Base-by-base conservation (phyloP, 2,329 filamentous ascomycete genomes). In the Hansfordia pulvinata region DNA sequence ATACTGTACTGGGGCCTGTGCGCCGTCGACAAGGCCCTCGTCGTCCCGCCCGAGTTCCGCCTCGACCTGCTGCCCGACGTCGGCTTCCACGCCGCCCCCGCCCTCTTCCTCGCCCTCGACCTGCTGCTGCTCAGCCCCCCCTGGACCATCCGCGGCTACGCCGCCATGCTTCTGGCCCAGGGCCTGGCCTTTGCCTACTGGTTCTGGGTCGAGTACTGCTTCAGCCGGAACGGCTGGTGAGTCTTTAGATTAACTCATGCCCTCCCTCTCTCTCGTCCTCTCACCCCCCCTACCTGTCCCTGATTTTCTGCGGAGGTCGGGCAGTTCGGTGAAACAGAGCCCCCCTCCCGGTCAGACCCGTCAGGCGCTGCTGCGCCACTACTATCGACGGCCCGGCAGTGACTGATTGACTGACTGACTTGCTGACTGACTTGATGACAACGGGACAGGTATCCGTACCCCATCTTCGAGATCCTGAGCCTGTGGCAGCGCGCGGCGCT, bases 161-260 rank as follows among this genome's bases (percentile, higher is more conserved):
- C 64, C 2, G 67, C 73, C 4, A 60, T 80, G 41, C 53, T 55
- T 2, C 43, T 79, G 15, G 73, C 69, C 35, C 63, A 64, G 9
- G 44, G 37, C 2, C 50, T 83, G 22, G 76, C 76, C 0, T 70
- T 79, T 34, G 46, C 53, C 3, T 86, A 86, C 49, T 86, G 78
- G 77, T 65, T 66, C 35, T 86, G 80, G 79, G 68, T 84, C 14
- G 77, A 85, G 50, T 60, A 70, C 14, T 84, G 78, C 53, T 80
- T 69, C 40, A 60, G 59, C 23, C 57, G 66, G 32, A 84, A 84
- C 40, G 70, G 75, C 43, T 69, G 60, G 69, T 73, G 44, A 47
- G 66, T 26, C 17, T 25, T 13, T 23, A 26, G 16, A 19, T 19
- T 28, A 12, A 20, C 16, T 16, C 16, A 13, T 18, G n/a, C 19